Evolutionary conservation across 2,329 filamentous ascomycete species (phyloP).

Genomic region (Thielaviopsis populi): DNA sequence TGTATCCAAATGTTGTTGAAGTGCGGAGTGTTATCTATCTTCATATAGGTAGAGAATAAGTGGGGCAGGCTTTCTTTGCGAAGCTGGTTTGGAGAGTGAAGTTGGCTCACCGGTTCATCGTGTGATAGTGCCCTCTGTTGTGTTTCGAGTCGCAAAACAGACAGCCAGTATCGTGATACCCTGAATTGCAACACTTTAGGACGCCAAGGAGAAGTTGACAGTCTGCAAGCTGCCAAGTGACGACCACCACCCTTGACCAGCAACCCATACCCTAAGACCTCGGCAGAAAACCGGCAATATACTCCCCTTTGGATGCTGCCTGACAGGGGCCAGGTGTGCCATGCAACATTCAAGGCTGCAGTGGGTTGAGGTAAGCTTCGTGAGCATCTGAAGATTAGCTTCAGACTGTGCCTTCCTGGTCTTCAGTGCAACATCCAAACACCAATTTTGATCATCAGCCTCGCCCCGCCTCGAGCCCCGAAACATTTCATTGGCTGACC

Average conservation of each 20-base stretch:
- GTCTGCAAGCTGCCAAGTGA: too few relatives aligned
- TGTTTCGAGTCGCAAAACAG: not conserved
- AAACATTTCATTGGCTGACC: not conserved
- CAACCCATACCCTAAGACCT: not conserved
- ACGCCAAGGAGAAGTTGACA: too few relatives aligned
- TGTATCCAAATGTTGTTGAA: not conserved
- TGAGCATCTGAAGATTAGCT: conserved; percentile 3
- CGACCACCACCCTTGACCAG: too few relatives aligned
- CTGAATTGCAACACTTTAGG: too few relatives aligned
- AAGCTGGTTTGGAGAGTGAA: too few relatives aligned
- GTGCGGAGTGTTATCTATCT: not conserved
- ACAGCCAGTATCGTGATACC: too few relatives aligned
- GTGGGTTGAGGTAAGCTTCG: conserved; percentile 17
- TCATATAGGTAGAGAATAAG: not conserved
- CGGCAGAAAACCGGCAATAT: not conserved
- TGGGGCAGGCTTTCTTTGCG: not conserved
- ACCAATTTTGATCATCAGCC: not conserved
- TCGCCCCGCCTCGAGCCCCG: not conserved
- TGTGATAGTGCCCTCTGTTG: not conserved
- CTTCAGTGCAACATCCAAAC: not conserved
- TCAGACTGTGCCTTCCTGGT: not conserved
- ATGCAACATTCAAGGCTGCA: conserved; percentile 15
- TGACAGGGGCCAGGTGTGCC: not conserved
- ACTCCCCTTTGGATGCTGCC: not conserved
- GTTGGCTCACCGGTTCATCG: too few relatives aligned